Evolutionary conservation across 371 early-diverging fungal genomes (phyloP).

Genomic region (Zychaea mexicana): DNA sequence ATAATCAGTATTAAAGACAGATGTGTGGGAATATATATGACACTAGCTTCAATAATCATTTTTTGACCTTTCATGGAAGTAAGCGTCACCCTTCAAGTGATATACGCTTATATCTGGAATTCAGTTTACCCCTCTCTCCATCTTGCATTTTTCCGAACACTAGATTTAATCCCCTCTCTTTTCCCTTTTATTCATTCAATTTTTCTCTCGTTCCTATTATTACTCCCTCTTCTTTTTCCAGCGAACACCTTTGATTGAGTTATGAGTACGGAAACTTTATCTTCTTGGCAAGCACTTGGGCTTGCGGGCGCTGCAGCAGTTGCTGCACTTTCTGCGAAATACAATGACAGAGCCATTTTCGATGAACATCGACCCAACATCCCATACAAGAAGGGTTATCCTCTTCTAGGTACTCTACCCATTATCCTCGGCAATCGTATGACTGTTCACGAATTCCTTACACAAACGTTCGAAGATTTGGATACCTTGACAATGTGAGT

Average conservation of each 20-base stretch:
- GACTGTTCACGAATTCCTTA: conserved; percentile 20
- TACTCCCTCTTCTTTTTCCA: neutral
- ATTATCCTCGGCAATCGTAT: conserved; percentile 21
- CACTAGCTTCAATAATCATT: too few relatives aligned
- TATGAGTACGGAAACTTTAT: neutral
- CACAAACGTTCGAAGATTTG: conserved; percentile 10
- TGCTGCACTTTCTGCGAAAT: conserved; percentile 26
- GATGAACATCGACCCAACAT: conserved; percentile 35
- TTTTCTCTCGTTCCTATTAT: neutral
- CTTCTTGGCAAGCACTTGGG: neutral
- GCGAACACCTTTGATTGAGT: neutral
- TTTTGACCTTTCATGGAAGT: too few relatives aligned
- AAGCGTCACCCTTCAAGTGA: too few relatives aligned
- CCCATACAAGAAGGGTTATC: conserved; percentile 25
- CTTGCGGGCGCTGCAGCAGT: conserved; percentile 13
- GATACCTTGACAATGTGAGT: conserved; percentile 21
- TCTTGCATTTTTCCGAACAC: too few relatives aligned
- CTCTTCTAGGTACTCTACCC: conserved; percentile 30
- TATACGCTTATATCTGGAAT: too few relatives aligned
- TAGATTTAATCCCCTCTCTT: too few relatives aligned
- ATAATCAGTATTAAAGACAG: too few relatives aligned
- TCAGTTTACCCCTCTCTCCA: too few relatives aligned
- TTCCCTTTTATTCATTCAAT: neutral
- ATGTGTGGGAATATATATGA: too few relatives aligned
- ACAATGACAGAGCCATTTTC: conserved; percentile 38